Evolutionary conservation across 2,329 filamentous ascomycete species (phyloP).

Genomic region (Sporothrix humicola): DNA sequence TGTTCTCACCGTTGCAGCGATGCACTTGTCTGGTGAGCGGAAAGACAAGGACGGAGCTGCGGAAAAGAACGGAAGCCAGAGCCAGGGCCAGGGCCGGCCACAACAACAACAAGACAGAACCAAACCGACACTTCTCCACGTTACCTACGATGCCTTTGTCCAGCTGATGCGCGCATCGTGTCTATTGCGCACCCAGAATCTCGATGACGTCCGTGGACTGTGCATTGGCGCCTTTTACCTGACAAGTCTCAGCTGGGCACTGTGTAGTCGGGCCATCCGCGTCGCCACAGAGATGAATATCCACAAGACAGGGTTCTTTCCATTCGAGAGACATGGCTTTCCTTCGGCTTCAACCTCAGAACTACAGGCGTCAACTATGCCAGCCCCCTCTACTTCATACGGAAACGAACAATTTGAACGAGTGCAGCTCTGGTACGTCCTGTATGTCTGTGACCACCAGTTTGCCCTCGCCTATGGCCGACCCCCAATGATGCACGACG

Average conservation of each 20-base stretch:
- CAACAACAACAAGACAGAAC: not conserved
- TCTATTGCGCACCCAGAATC: conserved; percentile 2
- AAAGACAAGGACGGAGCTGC: not conserved
- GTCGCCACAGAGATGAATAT: not conserved
- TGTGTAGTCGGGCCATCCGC: not conserved
- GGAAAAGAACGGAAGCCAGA: not conserved
- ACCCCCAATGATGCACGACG: not conserved
- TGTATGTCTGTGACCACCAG: not conserved
- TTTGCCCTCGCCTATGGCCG: conserved; percentile 9
- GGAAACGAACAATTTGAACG: not conserved
- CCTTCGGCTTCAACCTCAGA: not conserved
- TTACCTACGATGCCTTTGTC: not conserved
- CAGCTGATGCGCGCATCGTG: conserved; percentile 3
- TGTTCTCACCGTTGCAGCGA: not conserved
- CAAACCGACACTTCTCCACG: not conserved
- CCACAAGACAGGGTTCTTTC: not conserved
- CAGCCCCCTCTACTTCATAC: not conserved
- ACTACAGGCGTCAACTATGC: not conserved
- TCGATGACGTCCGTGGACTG: not conserved
- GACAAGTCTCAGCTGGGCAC: conserved; percentile 3
- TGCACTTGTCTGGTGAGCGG: not conserved
- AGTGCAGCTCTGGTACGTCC: not conserved
- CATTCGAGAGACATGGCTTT: not conserved
- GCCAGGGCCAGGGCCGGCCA: not conserved
- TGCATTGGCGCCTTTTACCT: conserved; percentile 3